Evolutionary conservation across 768 basidiomycete genomes (phyloP).

Genomic region (Tylopilus rubrobrunneus): DNA sequence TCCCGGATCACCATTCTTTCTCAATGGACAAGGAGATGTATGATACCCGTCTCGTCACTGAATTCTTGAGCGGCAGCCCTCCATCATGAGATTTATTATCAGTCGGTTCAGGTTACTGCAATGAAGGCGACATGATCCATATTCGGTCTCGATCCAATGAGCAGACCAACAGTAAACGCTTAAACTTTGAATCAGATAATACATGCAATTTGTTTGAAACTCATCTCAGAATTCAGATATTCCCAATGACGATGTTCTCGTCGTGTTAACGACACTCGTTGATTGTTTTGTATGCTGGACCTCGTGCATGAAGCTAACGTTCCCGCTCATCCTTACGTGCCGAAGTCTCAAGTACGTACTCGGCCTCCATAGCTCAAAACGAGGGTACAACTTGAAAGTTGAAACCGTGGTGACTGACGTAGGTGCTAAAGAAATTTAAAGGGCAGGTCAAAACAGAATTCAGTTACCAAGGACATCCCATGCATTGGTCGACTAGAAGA

Average conservation of each 20-base stretch:
- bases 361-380: neutral
- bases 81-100: constrained; percentile 97
- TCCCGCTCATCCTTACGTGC: constrained; percentile 89
- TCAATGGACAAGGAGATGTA: constrained; percentile 56
- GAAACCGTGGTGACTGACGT: constrained; percentile 25
- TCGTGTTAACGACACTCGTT: constrained; percentile 49
- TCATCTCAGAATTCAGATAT: constrained; percentile 91
- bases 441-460: constrained; percentile 31
- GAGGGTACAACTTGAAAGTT: constrained; percentile 14
- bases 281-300: constrained; percentile 87
- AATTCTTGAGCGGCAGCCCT: constrained; percentile 95
- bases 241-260: constrained; percentile 87
- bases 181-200: constrained; percentile 67
- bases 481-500: no score
- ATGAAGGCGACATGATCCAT: constrained; percentile 15
- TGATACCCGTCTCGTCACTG: constrained; percentile 71
- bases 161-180: constrained; percentile 15
- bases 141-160: constrained; percentile 13
- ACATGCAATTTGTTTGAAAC: constrained; percentile 66
- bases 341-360: constrained; percentile 31
- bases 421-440: constrained; percentile 32
- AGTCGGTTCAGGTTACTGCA: constrained; percentile 88
- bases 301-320: constrained; percentile 60
- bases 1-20: constrained; percentile 93
- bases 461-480: no score